Conservation (phyloP, 108 stramenopile species). For the Phaeodactylum tricornutum region DNA sequence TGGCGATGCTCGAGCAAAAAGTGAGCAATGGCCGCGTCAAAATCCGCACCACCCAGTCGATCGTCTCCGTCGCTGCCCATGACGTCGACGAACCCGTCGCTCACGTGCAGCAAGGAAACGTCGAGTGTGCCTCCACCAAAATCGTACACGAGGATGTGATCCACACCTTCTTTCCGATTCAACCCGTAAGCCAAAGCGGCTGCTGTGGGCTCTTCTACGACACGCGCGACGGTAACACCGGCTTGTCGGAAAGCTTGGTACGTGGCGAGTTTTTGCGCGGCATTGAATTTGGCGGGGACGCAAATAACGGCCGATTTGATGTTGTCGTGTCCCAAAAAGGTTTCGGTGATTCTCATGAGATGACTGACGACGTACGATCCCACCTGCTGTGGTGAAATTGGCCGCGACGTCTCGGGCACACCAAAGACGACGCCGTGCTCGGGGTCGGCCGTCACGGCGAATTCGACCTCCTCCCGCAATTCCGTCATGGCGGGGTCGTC, state of each 20-base stretch:
- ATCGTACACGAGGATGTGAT: slow-evolving; percentile 96
- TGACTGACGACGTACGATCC: slow-evolving; percentile 70
- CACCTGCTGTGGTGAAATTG: slow-evolving; percentile 57
- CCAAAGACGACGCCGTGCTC: slow-evolving; percentile 24
- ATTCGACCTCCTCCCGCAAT: slow-evolving; percentile 64
- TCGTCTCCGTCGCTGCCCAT: slow-evolving; percentile 91
- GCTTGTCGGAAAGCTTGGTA: slow-evolving; percentile 67
- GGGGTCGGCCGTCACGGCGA: slow-evolving; percentile 14
- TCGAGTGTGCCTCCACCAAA: slow-evolving; percentile 97
- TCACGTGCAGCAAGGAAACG: slow-evolving; percentile 84
- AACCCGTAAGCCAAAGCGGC: slow-evolving; percentile 96
- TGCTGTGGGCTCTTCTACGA: slow-evolving; percentile 91
- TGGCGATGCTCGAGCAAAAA: slow-evolving; percentile 6
- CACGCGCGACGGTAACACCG: slow-evolving; percentile 75
- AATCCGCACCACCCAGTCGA: slow-evolving; percentile 81
- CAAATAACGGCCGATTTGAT: slow-evolving; percentile 89
- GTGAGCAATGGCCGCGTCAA: slow-evolving; percentile 80
- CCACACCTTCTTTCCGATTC: slow-evolving; percentile 85
- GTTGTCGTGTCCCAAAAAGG: slow-evolving; percentile 82
- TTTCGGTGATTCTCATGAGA: slow-evolving; percentile 51
- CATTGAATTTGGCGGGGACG: slow-evolving; percentile 93
- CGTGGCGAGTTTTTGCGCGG: slow-evolving; percentile 73
- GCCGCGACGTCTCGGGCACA: slow-evolving; percentile 15
- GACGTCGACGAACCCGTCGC: slow-evolving; percentile 85
- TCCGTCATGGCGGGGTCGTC: slow-evolving; percentile 39